These are phyloP conservation scores for Mycena polygramma DNA, from an alignment of 768 basidiomycete species.

Conservation along the genomic window DNA sequence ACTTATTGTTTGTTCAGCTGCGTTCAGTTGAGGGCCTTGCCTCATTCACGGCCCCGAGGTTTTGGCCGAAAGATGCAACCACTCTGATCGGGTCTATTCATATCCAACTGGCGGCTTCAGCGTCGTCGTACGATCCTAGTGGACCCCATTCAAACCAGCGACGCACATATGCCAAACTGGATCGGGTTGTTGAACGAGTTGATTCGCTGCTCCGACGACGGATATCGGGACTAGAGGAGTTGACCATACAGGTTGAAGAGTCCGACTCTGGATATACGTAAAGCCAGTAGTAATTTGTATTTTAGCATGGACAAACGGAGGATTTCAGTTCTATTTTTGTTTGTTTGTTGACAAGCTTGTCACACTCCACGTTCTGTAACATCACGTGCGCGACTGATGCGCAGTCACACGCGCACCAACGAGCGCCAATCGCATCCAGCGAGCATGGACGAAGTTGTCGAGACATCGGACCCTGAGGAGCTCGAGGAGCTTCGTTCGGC, in stretches of 20 bases:
- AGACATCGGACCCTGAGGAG: constrained; percentile 77
- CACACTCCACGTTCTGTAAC: no score
- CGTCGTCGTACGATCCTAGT: constrained; percentile 66
- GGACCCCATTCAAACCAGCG: constrained; percentile 63
- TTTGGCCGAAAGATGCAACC: constrained; percentile 96
- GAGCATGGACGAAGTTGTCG: constrained; percentile 61
- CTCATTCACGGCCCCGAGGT: constrained; percentile 84
- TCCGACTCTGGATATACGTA: constrained; percentile 21
- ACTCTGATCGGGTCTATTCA: constrained; percentile 92
- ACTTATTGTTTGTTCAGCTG: constrained; percentile 64
- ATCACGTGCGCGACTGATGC: neutral
- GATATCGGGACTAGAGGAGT: constrained; percentile 87
- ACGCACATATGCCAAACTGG: constrained; percentile 70
- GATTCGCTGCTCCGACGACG: constrained; percentile 76
- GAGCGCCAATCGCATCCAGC: neutral
- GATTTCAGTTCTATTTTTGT: no score
- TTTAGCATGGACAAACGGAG: constrained; percentile 27
- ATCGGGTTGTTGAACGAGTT: constrained; percentile 83
- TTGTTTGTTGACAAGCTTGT: no score
- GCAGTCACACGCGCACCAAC: neutral
- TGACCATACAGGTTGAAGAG: constrained; percentile 90
- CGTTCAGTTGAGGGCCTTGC: constrained; percentile 81
- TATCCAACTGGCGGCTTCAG: constrained; percentile 82
- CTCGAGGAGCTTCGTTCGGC: constrained; percentile 54
- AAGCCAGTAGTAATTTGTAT: constrained; percentile 28